Base-by-base conservation (phyloP, 2,329 filamentous ascomycete species). In the Mollisiaceae sp. region DNA sequence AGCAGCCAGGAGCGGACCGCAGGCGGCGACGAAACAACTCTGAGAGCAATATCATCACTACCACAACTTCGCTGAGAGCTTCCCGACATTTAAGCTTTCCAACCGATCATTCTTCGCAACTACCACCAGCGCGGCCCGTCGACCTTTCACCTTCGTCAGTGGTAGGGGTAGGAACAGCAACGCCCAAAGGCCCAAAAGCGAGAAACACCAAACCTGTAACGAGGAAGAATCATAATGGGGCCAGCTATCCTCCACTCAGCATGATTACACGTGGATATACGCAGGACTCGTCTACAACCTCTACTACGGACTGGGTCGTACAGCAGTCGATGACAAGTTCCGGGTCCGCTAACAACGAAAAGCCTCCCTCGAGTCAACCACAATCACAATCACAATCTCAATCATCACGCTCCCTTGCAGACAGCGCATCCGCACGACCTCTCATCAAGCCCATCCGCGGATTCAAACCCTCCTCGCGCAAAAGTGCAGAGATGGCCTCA, bases 361-460 rank as follows among this genome's bases (percentile, higher is more conserved):
- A 22, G 41, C 50, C 58, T 50, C 38, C 61, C 35, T 45, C 56
- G 32, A 50, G 62, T 50, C 62, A 32, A 22, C 39, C 35, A 56
- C 57, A 54, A 59, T 54, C 62, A 41, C 12, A 39, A 39, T 63
- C 66, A 6, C 66, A 61, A 45, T 18, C 52, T 12, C 62, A 59
- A 45, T 38, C 64, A 36, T 45, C 62, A 18, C 68, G 64, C 15
- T 63, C 66, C 14, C 45, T 45, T 11, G 39, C 59, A 59, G 65
- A 63, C 15, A 62, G 36, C 47, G 38, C 60, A n/a, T 35, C 64
- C 35, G 63, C 68, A 57, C 67, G 70, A 54, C 68, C 73, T 36
- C 32, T 70, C 27, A 73, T 73, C 45, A 68, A 70, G 59, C 74
- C 74, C 11, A 73, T 75, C 59, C 71, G 73, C 45, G 70, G 67